Base-by-base conservation (phyloP, 179 eudicot genomes). In the Spinacia oleracea region DNA sequence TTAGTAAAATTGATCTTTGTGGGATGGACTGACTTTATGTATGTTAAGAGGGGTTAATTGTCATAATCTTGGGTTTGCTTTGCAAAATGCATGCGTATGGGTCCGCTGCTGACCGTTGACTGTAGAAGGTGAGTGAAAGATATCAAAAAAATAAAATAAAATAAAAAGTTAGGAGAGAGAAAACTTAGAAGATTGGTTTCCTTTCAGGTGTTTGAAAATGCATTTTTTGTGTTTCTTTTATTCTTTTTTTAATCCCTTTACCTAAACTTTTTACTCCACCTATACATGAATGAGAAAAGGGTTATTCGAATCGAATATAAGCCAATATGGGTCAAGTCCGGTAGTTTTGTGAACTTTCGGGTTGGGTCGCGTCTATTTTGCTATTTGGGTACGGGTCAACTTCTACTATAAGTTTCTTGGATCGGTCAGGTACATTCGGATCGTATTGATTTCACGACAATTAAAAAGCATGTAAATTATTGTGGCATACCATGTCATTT, bases 91-190 rank as follows among this genome's bases (percentile, higher is more conserved):
- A 83, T 79, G 85, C 83, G 78, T 43, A 75, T 35, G 80, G 79
- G 79, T 64, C 83, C 72, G 42, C 43, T 72, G 80, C 80, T 81
- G 84, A 81, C 84, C 80, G 76, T 81, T 81, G 83, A 81, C 80
- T 29, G 70, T 59, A 34, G 48, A 45, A 65, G 38, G 10, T 58
- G 25, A 77, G 23, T 15, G 15, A 32, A 23, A 5, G 12, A n/a
- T n/a, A n/a, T n/a, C n/a, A n/a, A 70, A 53, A 6, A 50, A 1
- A 6, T 67, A n/a, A 34, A 16, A 11, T 4, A 35, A 73, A 38
- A 6, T 12, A 40, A 35, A 25, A 12, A 11, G 59, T 27, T 29
- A 2, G 64, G 34, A 50, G 46, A 67, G 59, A 40, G n/a, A 46
- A 60, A 72, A 20, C 4, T 23, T 7, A 58, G 65, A 16, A 48